Evolutionary conservation across 345 rosid genomes (phyloP), one percentile per base, ranked within the genome.

Genomic region (Euphorbia peplus): DNA sequence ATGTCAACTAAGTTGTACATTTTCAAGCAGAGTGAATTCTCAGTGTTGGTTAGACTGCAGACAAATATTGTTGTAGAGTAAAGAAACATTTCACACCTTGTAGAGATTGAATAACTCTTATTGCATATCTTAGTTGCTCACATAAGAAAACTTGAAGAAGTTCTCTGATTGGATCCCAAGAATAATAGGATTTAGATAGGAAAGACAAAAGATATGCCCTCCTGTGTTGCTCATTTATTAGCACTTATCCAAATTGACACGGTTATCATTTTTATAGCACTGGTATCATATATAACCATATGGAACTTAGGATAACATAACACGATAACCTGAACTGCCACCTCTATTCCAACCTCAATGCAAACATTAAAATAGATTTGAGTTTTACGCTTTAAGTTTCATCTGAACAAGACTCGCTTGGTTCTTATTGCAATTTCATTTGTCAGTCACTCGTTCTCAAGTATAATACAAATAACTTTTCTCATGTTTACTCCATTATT

Each of bases 281-380:
- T n/a, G n/a, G n/a, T n/a, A n/a, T n/a, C n/a, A n/a, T n/a, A n/a
- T n/a, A n/a, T n/a, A n/a, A n/a, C n/a, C n/a, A n/a, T n/a, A n/a
- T n/a, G n/a, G n/a, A n/a, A n/a, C n/a, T n/a, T n/a, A n/a, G n/a
- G n/a, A n/a, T n/a, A n/a, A n/a, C n/a, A n/a, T n/a, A n/a, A n/a
- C n/a, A n/a, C n/a, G n/a, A n/a, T n/a, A n/a, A n/a, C n/a, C n/a
- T n/a, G n/a, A n/a, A n/a, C n/a, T n/a, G n/a, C n/a, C n/a, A n/a
- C n/a, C n/a, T n/a, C n/a, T n/a, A n/a, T n/a, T n/a, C n/a, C 57
- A 64, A 16, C 57, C 47, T 12, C 21, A 50, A 46, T 35, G 66
- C 30, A 63, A 44, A 28, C 63, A 1, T 16, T 18, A 29, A 2
- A 41, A 50, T 28, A 3, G 50, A 44, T 44, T 15, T 4, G 16